Evolutionary conservation across 2,329 filamentous ascomycete species (phyloP).

Genomic region (Diaporthe ampelina): DNA sequence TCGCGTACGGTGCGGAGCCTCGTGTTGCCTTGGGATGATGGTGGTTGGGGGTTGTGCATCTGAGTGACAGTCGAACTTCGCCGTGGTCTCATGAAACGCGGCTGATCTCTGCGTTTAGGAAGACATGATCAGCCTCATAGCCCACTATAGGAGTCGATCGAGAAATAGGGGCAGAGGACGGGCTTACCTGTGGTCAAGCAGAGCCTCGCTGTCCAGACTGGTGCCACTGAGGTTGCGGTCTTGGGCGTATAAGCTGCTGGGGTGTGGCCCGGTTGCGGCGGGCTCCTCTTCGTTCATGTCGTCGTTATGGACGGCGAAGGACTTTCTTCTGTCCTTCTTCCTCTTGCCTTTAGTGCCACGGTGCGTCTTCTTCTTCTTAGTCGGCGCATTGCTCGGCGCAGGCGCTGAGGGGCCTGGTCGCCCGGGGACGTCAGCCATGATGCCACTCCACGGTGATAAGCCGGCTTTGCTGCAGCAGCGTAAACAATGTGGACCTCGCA

Average conservation of each 20-base stretch:
- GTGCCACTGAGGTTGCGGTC: constrained; percentile 79
- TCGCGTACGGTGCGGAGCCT: constrained; percentile 48
- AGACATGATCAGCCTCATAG: constrained; percentile 42
- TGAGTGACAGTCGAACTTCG: constrained; percentile 66
- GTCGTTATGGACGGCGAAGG: constrained; percentile 78
- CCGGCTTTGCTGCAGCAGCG: constrained; percentile 4
- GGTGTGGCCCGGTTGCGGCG: constrained; percentile 46
- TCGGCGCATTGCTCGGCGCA: constrained; percentile 42
- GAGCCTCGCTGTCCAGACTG: constrained; percentile 88
- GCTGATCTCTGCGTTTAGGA: constrained; percentile 65
- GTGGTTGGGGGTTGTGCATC: constrained; percentile 51
- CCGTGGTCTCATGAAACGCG: constrained; percentile 71
- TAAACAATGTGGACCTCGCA: constrained; percentile 6
- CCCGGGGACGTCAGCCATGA: constrained; percentile 20
- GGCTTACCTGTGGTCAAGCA: constrained; percentile 86
- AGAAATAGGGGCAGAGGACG: neutral
- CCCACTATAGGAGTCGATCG: neutral
- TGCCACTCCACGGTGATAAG: constrained; percentile 10
- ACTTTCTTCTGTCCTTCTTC: constrained; percentile 81
- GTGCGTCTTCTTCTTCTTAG: constrained; percentile 79
- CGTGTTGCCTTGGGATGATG: constrained; percentile 45
- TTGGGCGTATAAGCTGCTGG: constrained; percentile 64
- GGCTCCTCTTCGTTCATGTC: constrained; percentile 58
- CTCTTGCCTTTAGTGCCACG: constrained; percentile 75
- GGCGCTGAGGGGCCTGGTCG: constrained; percentile 22